A percentile compares a stretch with the other conserved stretches of the same genome.
These are phyloP conservation scores for Xylaria grammica DNA, from an alignment of 495 filamentous ascomycete genomes.

Conservation along the genomic window DNA sequence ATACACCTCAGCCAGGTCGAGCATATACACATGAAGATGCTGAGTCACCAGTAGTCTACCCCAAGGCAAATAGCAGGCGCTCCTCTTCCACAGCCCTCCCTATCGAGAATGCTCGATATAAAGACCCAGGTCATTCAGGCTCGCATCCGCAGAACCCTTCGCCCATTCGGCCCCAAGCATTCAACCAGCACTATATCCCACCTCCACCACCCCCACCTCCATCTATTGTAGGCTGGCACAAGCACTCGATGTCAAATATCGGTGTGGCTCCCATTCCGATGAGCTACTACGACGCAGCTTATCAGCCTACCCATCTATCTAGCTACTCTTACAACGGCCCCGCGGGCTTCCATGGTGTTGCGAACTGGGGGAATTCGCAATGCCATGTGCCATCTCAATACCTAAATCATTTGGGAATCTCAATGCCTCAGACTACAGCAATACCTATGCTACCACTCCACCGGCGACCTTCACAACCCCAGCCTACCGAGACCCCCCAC, in stretches of 20 bases:
- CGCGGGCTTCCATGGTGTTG: neutral
- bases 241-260: neutral
- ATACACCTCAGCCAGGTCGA: conserved; percentile 5
- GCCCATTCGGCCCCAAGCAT: neutral
- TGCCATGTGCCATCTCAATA: conserved; percentile 9
- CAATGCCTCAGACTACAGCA: neutral
- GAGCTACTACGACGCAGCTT: neutral
- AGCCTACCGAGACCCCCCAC: neutral
- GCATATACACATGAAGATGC: neutral
- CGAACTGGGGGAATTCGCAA: conserved; percentile 2
- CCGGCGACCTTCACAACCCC: neutral
- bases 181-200: neutral
- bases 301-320: conserved; percentile 4
- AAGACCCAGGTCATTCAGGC: neutral
- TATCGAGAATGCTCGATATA: neutral
- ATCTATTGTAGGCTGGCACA: conserved; percentile 9
- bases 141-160: neutral
- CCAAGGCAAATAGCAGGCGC: conserved; percentile 5
- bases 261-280: neutral
- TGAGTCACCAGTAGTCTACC: neutral
- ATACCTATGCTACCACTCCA: neutral
- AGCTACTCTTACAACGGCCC: conserved; percentile 1
- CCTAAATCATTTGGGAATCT: neutral
- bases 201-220: conserved; percentile 15
- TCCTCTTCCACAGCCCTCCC: conserved; percentile 6